phyloP scores from a whole-genome alignment of 768 basidiomycete species.

The Tephrocybe sp. region DNA sequence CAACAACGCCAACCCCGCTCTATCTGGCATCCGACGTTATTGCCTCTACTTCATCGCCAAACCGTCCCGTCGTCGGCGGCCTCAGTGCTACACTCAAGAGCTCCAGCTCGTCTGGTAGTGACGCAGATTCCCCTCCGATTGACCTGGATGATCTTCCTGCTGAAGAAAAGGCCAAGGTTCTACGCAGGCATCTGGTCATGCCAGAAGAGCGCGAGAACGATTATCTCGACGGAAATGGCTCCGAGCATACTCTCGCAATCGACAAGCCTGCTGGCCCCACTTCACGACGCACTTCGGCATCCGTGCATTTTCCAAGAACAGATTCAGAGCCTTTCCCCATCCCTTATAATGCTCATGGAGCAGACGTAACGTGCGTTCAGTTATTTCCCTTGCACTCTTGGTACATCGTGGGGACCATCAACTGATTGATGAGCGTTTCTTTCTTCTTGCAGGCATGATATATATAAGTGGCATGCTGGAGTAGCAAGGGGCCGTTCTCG shows the following conservation, averaged over 20 bases:
- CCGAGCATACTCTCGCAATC: slow-evolving; percentile 27
- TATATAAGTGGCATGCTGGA: slow-evolving; percentile 94
- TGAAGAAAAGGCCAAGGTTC: slow-evolving; percentile 81
- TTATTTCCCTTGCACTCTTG: too few relatives aligned
- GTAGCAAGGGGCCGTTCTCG: slow-evolving; percentile 65
- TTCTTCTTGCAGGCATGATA: slow-evolving; percentile 62
- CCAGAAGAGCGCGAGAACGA: slow-evolving; percentile 59
- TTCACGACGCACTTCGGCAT: slow-evolving; percentile 29
- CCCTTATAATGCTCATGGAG: slow-evolving; percentile 83
- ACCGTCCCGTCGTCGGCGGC: slow-evolving; percentile 27
- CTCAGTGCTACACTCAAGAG: slow-evolving; percentile 33
- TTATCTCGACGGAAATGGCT: slow-evolving; percentile 25
- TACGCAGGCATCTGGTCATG: slow-evolving; percentile 79
- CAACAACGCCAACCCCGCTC: not conserved
- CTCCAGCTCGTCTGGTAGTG: slow-evolving; percentile 21
- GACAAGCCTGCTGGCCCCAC: slow-evolving; percentile 22
- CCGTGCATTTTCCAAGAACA: slow-evolving; percentile 34
- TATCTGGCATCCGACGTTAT: not conserved
- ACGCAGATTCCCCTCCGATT: slow-evolving; percentile 29
- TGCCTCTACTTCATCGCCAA: slow-evolving; percentile 15
- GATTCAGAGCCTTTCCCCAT: slow-evolving; percentile 81
- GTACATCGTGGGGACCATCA: not conserved
- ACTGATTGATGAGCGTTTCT: slow-evolving; percentile 3
- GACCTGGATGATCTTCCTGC: slow-evolving; percentile 67
- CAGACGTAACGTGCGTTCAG: slow-evolving; percentile 84